phyloP scores from a whole-genome alignment of 345 rosid species.

The Lumnitzera racemosa region DNA sequence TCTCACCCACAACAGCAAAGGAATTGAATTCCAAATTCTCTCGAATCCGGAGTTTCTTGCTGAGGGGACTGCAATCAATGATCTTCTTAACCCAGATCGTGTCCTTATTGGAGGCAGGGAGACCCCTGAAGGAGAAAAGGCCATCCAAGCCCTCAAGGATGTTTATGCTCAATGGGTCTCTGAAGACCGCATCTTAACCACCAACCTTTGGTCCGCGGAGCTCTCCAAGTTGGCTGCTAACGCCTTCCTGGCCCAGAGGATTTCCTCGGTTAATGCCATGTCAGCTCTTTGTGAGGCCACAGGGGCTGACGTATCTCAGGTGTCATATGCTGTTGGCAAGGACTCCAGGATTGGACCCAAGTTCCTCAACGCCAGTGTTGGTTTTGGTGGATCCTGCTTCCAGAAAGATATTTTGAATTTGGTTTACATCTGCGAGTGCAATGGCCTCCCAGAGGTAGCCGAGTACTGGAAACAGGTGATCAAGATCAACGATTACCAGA shows the following conservation, averaged over 20 bases:
- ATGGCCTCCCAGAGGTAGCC: constrained; percentile 89
- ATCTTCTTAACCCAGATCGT: constrained; percentile 70
- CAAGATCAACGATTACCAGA: constrained; percentile 90
- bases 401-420: constrained; percentile 87
- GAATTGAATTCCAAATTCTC: constrained; percentile 86
- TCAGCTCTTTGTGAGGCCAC: constrained; percentile 93
- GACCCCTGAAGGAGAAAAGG: constrained; percentile 81
- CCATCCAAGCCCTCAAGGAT: constrained; percentile 63
- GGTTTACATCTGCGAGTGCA: constrained; percentile 93
- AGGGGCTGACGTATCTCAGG: constrained; percentile 77
- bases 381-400: constrained; percentile 92
- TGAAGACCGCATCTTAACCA: constrained; percentile 64
- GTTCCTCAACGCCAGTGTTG: constrained; percentile 87
- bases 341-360: constrained; percentile 84
- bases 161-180: constrained; percentile 89
- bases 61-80: constrained; percentile 82
- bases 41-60: constrained; percentile 98
- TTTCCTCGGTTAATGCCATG: constrained; percentile 92
- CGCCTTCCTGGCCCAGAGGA: constrained; percentile 90
- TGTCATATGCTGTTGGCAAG: constrained; percentile 70
- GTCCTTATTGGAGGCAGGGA: constrained; percentile 95
- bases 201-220: constrained; percentile 96
- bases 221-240: constrained; percentile 95
- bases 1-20: constrained; percentile 90
- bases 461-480: constrained; percentile 97